Percentiles rank a stretch among this genome's conserved stretches.
These are phyloP conservation scores for Populus euphratica DNA, from an alignment of 345 rosid genomes.

Conservation along the genomic window DNA sequence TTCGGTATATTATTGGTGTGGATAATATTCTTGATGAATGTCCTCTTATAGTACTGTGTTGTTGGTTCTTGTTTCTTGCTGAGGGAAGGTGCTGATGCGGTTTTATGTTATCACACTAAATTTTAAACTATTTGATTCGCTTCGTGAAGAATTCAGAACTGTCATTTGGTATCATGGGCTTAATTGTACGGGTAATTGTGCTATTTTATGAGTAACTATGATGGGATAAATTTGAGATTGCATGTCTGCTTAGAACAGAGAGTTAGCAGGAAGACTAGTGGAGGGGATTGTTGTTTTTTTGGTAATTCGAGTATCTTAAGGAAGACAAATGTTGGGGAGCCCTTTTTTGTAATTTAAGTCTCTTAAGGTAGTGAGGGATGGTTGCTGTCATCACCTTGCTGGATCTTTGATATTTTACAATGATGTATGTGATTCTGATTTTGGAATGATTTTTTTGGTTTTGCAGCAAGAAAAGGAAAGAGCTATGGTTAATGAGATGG, in stretches of 20 bases:
- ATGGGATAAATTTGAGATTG: not conserved
- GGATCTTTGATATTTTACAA: not conserved
- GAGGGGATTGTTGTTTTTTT: not conserved
- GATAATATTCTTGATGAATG: not conserved
- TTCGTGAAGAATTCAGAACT: not conserved
- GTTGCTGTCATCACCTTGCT: not conserved
- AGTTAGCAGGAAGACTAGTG: not conserved
- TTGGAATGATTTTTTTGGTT: not conserved
- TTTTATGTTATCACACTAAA: not conserved
- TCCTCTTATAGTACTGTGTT: not conserved
- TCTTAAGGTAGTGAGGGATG: not conserved
- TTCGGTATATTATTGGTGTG: not conserved
- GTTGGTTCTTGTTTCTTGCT: not conserved
- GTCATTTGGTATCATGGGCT: not conserved
- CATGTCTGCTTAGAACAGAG: not conserved
- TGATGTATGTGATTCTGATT: not conserved
- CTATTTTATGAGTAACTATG: not conserved
- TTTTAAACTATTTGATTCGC: not conserved
- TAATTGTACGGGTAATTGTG: not conserved
- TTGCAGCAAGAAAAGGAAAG: constrained; percentile 83
- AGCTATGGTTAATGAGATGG: constrained; percentile 78
- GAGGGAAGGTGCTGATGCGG: not conserved
- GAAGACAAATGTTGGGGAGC: too few species aligned
- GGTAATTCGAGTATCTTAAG: not conserved
- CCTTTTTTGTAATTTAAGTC: not conserved